Evolutionary conservation across 805 yeast genomes (phyloP), one percentile per base, ranked within the genome.

Genomic region (Yarrowia yakushimensis): DNA sequence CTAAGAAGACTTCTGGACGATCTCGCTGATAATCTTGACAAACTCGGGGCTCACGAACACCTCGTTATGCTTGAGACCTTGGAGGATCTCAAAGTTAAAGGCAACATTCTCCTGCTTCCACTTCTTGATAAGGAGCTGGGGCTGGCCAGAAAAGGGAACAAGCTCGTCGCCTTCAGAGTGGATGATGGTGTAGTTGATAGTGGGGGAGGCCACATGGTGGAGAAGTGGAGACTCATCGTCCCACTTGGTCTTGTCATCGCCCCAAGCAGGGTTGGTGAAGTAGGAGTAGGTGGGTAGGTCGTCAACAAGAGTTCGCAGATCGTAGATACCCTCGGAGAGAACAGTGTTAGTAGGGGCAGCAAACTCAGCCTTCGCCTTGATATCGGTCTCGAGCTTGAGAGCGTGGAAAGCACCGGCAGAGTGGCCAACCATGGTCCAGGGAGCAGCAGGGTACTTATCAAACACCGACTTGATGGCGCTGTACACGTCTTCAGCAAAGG

Each of bases 401-500:
- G 80, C 74, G 46, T 88, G 69, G 1, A 88, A 84, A 1, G 92
- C 89, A 1, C 97, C 97, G 5, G 85, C 94, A 1, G 94, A 87
- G 74, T 90, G 96, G 0, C 96, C 97, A 9, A 82, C 76, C 0
- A 84, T 65, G 4, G 73, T 71, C 8, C 77, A 42, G 31, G 68
- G 43, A 4, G 64, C 59, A 15, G 80, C 66, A 7, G 67, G 63
- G 39, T 69, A 67, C 2, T 69, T 65, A 8, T 63, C 28, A 10
- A 64, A 60, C 6, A 73, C 54, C n/a, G 67, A 57, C 23, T 65
- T 64, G 10, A 87, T 65, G 0, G 83, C 87, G 0, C 45, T 57
- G 0, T 78, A 50, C 2, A 85, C 83, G 67, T 90, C 96, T 0
- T 74, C 55, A 6, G 85, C 62, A 70, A 86, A 91, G 4, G 63